Percentiles rank a stretch among this genome's conserved stretches.
Evolutionary conservation across 257 asterid genomes (phyloP).

Genomic region (Thymus mandschuricus): DNA sequence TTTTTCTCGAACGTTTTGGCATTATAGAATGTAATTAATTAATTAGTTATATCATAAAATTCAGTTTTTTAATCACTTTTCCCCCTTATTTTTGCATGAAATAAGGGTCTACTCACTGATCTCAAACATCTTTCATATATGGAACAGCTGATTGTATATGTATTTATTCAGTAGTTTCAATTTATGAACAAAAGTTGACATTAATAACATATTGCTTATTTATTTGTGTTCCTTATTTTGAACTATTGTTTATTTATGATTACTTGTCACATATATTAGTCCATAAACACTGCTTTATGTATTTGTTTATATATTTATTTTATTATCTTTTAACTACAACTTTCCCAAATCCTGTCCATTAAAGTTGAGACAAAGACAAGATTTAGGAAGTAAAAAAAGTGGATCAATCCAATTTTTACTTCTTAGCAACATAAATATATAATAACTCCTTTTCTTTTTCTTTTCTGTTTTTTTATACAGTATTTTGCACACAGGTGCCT

Average conservation of each 20-base stretch:
- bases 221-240: neutral
- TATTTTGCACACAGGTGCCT: conserved; percentile 87
- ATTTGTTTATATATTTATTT: neutral
- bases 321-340: conserved; percentile 27
- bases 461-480: conserved; percentile 40
- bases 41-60: neutral
- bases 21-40: no score
- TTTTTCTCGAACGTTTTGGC: no score
- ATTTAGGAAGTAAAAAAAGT: conserved; percentile 10
- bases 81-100: conserved; percentile 6
- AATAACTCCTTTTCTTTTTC: neutral
- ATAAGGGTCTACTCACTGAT: neutral
- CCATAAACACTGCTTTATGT: neutral
- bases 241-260: neutral
- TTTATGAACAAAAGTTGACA: neutral
- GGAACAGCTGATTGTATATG: neutral
- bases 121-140: neutral
- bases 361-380: conserved; percentile 44
- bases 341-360: conserved; percentile 40
- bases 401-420: neutral
- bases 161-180: neutral
- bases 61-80: neutral
- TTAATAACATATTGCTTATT: no score
- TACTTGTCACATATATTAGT: neutral
- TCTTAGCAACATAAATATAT: neutral